Base-by-base conservation (phyloP, 2,329 filamentous ascomycete species). In the Stylonectria norvegica region DNA sequence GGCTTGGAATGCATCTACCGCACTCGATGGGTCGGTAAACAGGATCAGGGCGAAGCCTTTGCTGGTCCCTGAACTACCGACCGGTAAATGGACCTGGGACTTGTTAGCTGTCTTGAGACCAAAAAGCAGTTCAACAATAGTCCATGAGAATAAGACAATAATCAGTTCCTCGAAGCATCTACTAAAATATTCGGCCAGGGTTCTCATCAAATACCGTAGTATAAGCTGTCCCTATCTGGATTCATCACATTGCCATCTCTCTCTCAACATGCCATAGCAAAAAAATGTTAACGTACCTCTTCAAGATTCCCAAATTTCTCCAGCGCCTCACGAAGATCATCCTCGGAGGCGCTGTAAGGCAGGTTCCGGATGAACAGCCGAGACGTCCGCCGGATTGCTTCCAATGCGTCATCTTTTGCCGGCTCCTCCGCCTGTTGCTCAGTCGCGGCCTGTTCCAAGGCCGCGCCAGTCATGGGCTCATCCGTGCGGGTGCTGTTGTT, bases 151-250 rank as follows among this genome's bases (percentile, higher is more conserved):
- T 48, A 47, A 50, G 51, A 53, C 54, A 59, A 48, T 50, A 49
- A 55, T 90, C 85, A 93, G 89, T 78, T 73, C 75, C 69, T 85
- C 89, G 83, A 90, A 86, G 88, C 87, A 95, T 97, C 91, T 98
- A 98, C 93, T 96, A 98, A 95, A 94, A 95, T 93, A 86, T 79
- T 88, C 83, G 89, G 83, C 84, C 85, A 83, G 81, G 71, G 68
- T 76, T 89, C 75, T 81, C 86, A 90, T 94, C 90, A 97, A 74
- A 75, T 89, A 86, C 88, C 71, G 65, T 58, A 75, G 86, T 86
- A 91, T 96, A 86, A 89, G 91, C 82, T 97, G 93, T 97, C 93
- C 93, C 93, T 97, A 97, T 97, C 93, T 86, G 86, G 86, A 72
- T 88, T 97, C 91, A 97, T 97, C 93, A 91, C 78, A 67, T 70